Base-by-base conservation (phyloP, 2,329 filamentous ascomycete genomes). In the Xylariaceae sp. region DNA sequence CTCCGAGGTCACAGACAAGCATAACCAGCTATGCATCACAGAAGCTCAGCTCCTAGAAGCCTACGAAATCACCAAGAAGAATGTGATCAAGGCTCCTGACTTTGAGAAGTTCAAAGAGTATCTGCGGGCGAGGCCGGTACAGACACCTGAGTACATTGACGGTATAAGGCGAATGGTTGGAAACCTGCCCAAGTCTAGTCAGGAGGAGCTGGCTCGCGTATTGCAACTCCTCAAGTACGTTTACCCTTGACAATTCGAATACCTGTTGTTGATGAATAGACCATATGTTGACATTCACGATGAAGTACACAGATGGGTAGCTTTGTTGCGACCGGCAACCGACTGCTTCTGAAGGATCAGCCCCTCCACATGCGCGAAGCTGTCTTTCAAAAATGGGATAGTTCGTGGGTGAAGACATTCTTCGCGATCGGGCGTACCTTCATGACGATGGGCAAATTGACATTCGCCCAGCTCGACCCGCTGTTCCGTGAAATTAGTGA, bases 261-360 rank as follows among this genome's bases (percentile, higher is more conserved):
- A 18, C 55, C 17, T 17, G 17, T 13, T 37, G 13, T 7, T 52
- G 9, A 15, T 30, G 18, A 34, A n/a, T 13, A 53, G 49, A 53
- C 11, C 23, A 51, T 45, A 58, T 59, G 50, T 60, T 67, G 55
- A 67, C 54, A 17, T 39, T 35, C 59, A 17, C 23, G 58, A 47
- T 51, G 15, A 71, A 89, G 85, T 61, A 86, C 85, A 18, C 80
- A 83, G 39, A 71, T 80, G 2, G 88, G 88, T 30, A 84, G 85
- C 30, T 73, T 88, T 15, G 71, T 88, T 4, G 76, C 90, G 51
- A 91, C 88, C 0, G 87, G 88, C n/a, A 82, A 85, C 69, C 78
- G 81, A 64, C 82, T 80, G 0, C 83, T 87, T 1, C 72, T 90
- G 51, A 78, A 83, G 56, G 74, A 82, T 55, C 87, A 89, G 64